Evolutionary conservation across 495 filamentous ascomycete genomes (phyloP).

Genomic region (Bombardia bombarda): DNA sequence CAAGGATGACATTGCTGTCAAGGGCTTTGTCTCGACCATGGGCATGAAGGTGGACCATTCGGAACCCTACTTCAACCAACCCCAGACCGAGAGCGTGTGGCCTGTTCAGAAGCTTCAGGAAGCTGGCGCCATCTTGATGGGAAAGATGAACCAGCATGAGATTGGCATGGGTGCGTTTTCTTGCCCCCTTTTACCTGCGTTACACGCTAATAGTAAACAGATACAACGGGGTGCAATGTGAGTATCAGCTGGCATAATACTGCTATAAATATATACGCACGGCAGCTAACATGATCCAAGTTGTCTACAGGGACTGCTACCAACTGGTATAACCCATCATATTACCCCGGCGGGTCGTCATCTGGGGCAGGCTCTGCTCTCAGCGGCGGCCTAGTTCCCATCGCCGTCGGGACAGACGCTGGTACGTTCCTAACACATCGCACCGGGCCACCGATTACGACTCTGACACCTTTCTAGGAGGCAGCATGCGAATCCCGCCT

Average conservation of each 20-base stretch:
- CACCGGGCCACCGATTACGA: background rate
- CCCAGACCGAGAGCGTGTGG: slow-evolving; percentile 44
- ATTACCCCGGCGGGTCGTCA: slow-evolving; percentile 86
- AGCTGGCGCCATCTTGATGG: slow-evolving; percentile 72
- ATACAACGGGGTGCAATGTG: slow-evolving; percentile 34
- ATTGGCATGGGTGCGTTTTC: slow-evolving; percentile 44
- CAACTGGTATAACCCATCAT: slow-evolving; percentile 73
- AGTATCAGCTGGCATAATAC: background rate
- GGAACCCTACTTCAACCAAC: slow-evolving; percentile 25
- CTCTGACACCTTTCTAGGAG: slow-evolving; percentile 32
- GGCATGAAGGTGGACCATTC: slow-evolving; percentile 36
- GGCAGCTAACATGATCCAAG: slow-evolving; percentile 46
- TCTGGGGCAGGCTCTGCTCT: slow-evolving; percentile 78
- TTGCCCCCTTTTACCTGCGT: background rate
- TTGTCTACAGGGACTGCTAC: slow-evolving; percentile 68
- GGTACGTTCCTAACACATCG: slow-evolving; percentile 23
- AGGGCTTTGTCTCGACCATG: slow-evolving; percentile 61
- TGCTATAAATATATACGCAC: too few species aligned
- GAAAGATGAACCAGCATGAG: slow-evolving; percentile 91
- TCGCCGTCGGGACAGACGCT: slow-evolving; percentile 78
- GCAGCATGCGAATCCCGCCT: slow-evolving; percentile 74
- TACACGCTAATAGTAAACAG: too few species aligned
- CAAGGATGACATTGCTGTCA: slow-evolving; percentile 76
- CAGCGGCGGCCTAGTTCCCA: slow-evolving; percentile 65
- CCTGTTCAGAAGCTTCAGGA: slow-evolving; percentile 68